These are phyloP conservation scores for Sisymbrium irio DNA, from an alignment of 345 rosid genomes.

Conservation along the genomic window DNA sequence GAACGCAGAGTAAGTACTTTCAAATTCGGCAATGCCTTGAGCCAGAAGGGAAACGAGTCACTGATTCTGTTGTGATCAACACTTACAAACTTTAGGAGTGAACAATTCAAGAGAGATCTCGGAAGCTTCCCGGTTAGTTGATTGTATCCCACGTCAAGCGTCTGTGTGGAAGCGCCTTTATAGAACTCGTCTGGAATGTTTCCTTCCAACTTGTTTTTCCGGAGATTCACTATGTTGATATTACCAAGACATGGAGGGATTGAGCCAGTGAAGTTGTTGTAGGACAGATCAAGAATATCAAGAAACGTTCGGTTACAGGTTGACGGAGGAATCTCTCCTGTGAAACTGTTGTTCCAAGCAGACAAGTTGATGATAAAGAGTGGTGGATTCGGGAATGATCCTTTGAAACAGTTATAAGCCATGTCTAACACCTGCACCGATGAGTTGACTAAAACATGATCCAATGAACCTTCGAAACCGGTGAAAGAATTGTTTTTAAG, in stretches of 20 bases:
- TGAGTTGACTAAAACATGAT: neutral
- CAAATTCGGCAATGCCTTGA: slow-evolving; percentile 23
- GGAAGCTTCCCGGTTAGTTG: slow-evolving; percentile 20
- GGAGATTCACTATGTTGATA: slow-evolving; percentile 21
- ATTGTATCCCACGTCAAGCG: slow-evolving; percentile 27
- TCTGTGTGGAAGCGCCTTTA: neutral
- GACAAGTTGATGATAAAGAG: slow-evolving; percentile 14
- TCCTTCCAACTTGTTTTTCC: slow-evolving; percentile 27
- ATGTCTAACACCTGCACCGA: slow-evolving; percentile 5
- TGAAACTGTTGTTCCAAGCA: slow-evolving; percentile 32
- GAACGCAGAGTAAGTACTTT: slow-evolving; percentile 25
- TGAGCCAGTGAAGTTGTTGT: slow-evolving; percentile 21
- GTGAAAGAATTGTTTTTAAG: neutral
- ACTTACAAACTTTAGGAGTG: neutral
- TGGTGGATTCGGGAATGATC: slow-evolving; percentile 15
- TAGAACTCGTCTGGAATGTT: slow-evolving; percentile 18
- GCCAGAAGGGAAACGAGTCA: slow-evolving; percentile 20
- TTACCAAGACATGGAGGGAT: slow-evolving; percentile 26
- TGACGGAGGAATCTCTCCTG: slow-evolving; percentile 24
- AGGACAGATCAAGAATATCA: slow-evolving; percentile 21
- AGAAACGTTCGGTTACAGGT: slow-evolving; percentile 22
- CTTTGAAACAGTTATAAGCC: slow-evolving; percentile 7
- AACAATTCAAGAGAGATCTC: neutral
- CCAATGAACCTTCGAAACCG: neutral
- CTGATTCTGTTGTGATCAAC: neutral